Percentiles rank a stretch among this genome's conserved stretches.
Conservation (phyloP, 2,329 filamentous ascomycete species). For the Alternaria gaisen region DNA sequence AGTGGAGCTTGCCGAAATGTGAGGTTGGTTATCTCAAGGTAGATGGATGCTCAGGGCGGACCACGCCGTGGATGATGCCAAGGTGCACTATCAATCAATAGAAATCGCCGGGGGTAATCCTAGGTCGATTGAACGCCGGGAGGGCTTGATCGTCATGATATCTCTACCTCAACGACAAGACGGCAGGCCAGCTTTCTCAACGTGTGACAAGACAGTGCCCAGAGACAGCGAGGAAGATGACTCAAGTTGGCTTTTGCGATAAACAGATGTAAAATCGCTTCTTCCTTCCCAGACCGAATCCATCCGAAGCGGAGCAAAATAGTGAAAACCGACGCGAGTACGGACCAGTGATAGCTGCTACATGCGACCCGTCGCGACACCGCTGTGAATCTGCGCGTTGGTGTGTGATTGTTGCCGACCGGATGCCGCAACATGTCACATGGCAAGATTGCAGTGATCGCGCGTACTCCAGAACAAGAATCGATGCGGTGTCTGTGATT, state of each 20-base stretch:
- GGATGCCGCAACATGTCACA: constrained; percentile 8
- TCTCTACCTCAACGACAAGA: neutral
- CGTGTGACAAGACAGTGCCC: neutral
- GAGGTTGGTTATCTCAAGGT: constrained; percentile 2
- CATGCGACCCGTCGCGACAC: neutral
- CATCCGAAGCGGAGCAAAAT: neutral
- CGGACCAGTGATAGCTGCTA: neutral
- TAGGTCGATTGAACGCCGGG: constrained; percentile 4
- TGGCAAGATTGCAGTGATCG: constrained; percentile 7
- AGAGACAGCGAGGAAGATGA: neutral
- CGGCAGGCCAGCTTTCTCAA: neutral
- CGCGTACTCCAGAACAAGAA: neutral
- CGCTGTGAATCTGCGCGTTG: constrained; percentile 7
- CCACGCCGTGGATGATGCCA: constrained; percentile 6
- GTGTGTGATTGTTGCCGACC: constrained; percentile 7
- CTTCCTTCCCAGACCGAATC: neutral
- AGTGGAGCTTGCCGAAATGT: constrained; percentile 10
- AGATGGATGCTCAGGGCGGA: constrained; percentile 10
- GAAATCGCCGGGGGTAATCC: constrained; percentile 8
- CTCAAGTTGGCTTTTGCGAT: constrained; percentile 1
- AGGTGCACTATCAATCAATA: constrained; percentile 18
- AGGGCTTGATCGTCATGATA: constrained; percentile 4
- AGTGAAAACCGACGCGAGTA: neutral
- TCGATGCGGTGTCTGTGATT: constrained; percentile 1
- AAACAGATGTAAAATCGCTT: neutral